A percentile compares a stretch with the other conserved stretches of the same genome.
phyloP scores from a whole-genome alignment of 2,329 filamentous ascomycete species.

The Tetracladium maxilliforme region DNA sequence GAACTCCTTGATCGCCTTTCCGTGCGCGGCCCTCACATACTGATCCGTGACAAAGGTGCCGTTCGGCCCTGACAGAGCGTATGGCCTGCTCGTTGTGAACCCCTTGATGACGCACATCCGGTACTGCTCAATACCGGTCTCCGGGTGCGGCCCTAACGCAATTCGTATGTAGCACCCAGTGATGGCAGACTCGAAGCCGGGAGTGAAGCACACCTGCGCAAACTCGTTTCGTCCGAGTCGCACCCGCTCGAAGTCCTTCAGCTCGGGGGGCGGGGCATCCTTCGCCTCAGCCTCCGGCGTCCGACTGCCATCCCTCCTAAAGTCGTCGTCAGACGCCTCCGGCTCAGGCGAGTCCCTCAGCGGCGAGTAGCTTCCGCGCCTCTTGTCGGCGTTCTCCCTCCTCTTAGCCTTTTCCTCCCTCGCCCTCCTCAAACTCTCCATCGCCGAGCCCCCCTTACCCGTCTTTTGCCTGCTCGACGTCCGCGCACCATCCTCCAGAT shows the following conservation, averaged over 20 bases:
- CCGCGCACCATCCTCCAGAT: constrained; percentile 62
- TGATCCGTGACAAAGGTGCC: constrained; percentile 72
- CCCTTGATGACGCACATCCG: constrained; percentile 79
- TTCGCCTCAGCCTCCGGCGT: constrained; percentile 46
- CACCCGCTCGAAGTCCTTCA: constrained; percentile 73
- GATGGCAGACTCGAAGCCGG: constrained; percentile 71
- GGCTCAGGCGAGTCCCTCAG: constrained; percentile 60
- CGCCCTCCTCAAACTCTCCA: constrained; percentile 53
- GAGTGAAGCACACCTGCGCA: constrained; percentile 83
- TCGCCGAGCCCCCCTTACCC: constrained; percentile 49
- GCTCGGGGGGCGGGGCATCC: constrained; percentile 53
- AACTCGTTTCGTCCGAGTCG: constrained; percentile 78
- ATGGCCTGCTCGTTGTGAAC: constrained; percentile 66
- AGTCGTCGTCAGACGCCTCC: constrained; percentile 50
- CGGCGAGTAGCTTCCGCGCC: no score
- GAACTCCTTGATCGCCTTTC: constrained; percentile 70
- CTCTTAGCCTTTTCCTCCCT: no score
- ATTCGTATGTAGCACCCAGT: constrained; percentile 76
- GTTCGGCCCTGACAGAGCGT: constrained; percentile 61
- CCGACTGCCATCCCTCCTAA: constrained; percentile 57
- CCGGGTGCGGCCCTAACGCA: constrained; percentile 62
- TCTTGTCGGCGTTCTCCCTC: no score
- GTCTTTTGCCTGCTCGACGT: constrained; percentile 63
- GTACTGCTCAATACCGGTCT: constrained; percentile 64
- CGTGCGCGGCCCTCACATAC: constrained; percentile 70